Evolutionary conservation across 306 rosid genomes (phyloP).

Genomic region (Delonix regia): DNA sequence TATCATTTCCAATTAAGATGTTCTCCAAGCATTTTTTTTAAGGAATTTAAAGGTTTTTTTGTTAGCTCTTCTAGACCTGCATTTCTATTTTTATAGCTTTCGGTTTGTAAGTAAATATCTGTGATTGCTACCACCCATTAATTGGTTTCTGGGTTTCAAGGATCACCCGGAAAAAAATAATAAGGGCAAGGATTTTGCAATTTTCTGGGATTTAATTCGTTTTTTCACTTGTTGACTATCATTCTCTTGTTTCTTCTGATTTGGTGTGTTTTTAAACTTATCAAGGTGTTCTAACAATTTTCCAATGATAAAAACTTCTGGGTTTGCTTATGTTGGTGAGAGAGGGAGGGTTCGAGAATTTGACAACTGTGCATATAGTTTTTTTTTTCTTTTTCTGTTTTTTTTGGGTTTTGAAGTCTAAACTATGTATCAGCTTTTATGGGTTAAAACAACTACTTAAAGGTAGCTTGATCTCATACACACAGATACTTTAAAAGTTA

Average conservation of each 20-base stretch:
- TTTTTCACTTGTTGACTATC: background rate
- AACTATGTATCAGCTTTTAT: background rate
- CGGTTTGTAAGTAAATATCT: background rate
- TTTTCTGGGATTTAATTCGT: background rate
- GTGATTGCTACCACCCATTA: background rate
- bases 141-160: background rate
- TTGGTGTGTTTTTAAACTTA: background rate
- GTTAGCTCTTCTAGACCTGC: background rate
- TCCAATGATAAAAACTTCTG: background rate
- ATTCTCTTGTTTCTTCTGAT: background rate
- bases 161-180: background rate
- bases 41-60: background rate
- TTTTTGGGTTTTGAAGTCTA: background rate
- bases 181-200: background rate
- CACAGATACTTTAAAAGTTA: background rate
- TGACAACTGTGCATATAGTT: background rate
- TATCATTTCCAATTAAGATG: slow-evolving; percentile 6
- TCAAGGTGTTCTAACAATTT: background rate
- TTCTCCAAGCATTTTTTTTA: background rate
- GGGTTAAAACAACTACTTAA: background rate
- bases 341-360: background rate
- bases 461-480: background rate
- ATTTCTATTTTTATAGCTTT: background rate
- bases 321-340: background rate
- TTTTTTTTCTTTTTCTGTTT: background rate